Conservation (phyloP, 495 filamentous ascomycete genomes). For the Trichoderma asperelloides region DNA sequence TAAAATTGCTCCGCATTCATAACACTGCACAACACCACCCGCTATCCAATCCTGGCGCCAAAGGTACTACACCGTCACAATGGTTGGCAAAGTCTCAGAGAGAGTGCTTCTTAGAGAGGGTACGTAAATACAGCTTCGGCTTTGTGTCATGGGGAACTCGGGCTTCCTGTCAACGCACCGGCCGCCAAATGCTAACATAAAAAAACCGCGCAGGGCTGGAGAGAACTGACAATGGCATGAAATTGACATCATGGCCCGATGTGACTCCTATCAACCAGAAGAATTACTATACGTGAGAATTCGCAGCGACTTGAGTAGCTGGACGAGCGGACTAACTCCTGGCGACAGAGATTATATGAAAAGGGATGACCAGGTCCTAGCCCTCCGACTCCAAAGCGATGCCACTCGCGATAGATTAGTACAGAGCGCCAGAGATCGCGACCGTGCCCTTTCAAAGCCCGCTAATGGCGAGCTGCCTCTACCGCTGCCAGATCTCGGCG, state of each 20-base stretch:
- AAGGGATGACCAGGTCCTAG: conserved; percentile 90
- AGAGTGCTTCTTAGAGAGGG: conserved; percentile 44
- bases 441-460: conserved; percentile 69
- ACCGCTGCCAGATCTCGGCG: conserved; percentile 47
- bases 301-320: not conserved
- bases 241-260: conserved; percentile 86
- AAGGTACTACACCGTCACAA: conserved; percentile 15
- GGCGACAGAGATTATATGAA: conserved; percentile 84
- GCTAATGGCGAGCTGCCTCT: conserved; percentile 54
- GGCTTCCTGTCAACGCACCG: not conserved
- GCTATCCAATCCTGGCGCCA: not conserved
- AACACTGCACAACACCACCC: not conserved
- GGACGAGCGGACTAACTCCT: conserved; percentile 14
- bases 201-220: conserved; percentile 57
- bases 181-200: not conserved
- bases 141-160: not conserved
- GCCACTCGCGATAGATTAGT: conserved; percentile 69
- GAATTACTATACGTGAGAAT: conserved; percentile 96
- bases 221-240: conserved; percentile 95
- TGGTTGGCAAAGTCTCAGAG: conserved; percentile 47
- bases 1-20: not conserved
- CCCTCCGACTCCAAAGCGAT: conserved; percentile 76
- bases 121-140: conserved; percentile 15
- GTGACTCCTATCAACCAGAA: conserved; percentile 94
- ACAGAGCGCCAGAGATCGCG: conserved; percentile 74